Base-by-base conservation (phyloP, 2,329 filamentous ascomycete species). In the Acarospora socialis region DNA sequence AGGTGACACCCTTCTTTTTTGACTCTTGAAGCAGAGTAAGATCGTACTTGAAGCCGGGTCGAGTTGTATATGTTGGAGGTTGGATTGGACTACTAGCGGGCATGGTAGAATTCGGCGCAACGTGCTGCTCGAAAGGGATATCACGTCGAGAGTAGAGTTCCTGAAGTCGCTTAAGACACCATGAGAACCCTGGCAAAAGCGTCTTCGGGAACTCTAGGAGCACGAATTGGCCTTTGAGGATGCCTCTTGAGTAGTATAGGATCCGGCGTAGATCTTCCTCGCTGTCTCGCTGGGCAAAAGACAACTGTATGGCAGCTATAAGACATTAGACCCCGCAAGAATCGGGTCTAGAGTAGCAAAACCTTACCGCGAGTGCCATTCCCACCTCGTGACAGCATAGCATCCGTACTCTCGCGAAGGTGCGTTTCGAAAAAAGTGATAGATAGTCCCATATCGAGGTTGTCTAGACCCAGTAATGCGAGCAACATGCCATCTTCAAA, bases 401-500 rank as follows among this genome's bases (percentile, higher is more conserved):
- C 35, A n/a, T 40, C 35, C 2, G 43, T 45, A 13, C 37, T 41
- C 22, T 45, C 40, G 12, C 37, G 33, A 26, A 39, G 26, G 15
- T 34, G 26, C 14, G 48, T 41, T 24, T 47, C 46, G 30, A 52
- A 41, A 31, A 48, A 53, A 15, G 37, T 42, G 13, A 43, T 39
- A 4, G 43, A 50, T 10, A 53, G 29, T 15, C 41, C 35, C 10
- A 38, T 33, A 3, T 35, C 37, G 6, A 40, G 32, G 5, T 39
- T 34, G 21, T 50, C 41, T 15, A 48, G 35, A 3, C 47, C 43
- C 9, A 52, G 35, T 4, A 50, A 30, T 21, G 47, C 47, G 8
- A 46, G 38, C 5, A 53, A 40, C 48, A 52, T 51, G 10, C 48
- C 46, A 14, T 40, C 36, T 32, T 50, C 38, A 15, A 53, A 44